Base-by-base conservation (phyloP, 345 rosid species). In the Mangifera indica region DNA sequence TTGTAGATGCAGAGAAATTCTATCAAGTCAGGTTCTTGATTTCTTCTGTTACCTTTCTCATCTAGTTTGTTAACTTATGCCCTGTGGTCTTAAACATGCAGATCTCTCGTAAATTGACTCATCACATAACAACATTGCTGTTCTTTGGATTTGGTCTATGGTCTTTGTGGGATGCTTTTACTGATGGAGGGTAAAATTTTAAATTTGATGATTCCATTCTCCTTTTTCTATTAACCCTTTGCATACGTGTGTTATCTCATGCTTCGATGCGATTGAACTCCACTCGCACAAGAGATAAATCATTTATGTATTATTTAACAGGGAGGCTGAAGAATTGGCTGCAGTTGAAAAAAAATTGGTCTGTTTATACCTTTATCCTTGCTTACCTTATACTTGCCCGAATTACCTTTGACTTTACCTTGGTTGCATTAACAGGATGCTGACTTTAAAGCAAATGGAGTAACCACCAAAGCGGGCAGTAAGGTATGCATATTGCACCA, bases 331-430 rank as follows among this genome's bases (percentile, higher is more conserved):
- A 78, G 97, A 94, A 77, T 84, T 91, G 76, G 96, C 90, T 45
- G 97, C 90, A 86, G 95, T 92, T 66, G 97, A 90, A 85, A 94
- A 87, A 78, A 76, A 88, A 82, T 74, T 94, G 94, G 97, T 94
- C 72, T n/a, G 84, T 80, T 76, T 68, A 24, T n/a, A 37, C 59
- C 22, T 29, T 63, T 78, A 17, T 62, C 48, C 49, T 59, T 53
- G 44, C 5, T 21, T 56, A 21, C 63, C 44, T 56, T 34, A 68
- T 48, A 13, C 52, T 72, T 80, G 52, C 60, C 21, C 17, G 29
- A 72, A 24, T 63, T 20, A 9, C 65, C 60, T 60, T 45, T 78
- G 62, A 64, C 34, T 51, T 75, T 70, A 54, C 67, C 32, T 63
- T 70, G 44, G 65, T 67, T 40, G 29, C 78, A 7, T 70, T 26